Evolutionary conservation across 108 stramenopile genomes (phyloP).

Genomic region (Fragilaria radians): DNA sequence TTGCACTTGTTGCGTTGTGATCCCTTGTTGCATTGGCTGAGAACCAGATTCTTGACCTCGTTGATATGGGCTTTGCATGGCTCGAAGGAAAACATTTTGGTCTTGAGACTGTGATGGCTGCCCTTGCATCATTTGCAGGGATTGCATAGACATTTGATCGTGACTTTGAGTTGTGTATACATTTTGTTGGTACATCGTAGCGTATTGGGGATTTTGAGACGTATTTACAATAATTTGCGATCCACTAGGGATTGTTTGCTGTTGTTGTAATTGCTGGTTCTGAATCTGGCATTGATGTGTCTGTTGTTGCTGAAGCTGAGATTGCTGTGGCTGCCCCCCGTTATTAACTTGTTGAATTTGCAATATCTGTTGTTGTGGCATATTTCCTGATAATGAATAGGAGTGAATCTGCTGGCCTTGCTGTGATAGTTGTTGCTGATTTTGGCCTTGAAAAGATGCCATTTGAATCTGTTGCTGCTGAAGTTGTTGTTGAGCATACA

Average conservation of each 20-base stretch:
- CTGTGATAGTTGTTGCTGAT: conserved; percentile 1
- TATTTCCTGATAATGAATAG: too few species aligned
- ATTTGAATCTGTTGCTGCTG: conserved; percentile 6
- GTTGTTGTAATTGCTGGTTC: neutral
- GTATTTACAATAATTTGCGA: neutral
- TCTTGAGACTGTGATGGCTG: neutral
- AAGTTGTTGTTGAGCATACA: conserved; percentile 2
- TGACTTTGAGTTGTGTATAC: neutral
- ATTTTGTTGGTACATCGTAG: neutral
- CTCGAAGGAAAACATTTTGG: neutral
- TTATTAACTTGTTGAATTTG: neutral
- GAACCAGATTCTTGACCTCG: neutral
- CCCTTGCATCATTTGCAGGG: conserved; percentile 9
- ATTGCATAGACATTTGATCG: neutral
- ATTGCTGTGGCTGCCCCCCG: neutral
- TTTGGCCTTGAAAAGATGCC: neutral
- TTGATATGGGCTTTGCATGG: neutral
- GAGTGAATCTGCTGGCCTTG: neutral
- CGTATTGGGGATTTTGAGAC: neutral
- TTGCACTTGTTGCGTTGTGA: neutral
- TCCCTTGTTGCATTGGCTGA: conserved; percentile 1
- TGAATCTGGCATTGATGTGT: neutral
- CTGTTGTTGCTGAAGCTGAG: conserved; percentile 1
- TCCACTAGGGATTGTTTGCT: neutral
- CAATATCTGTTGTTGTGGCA: neutral